A percentile compares a stretch with the other conserved stretches of the same genome.
Evolutionary conservation across 768 basidiomycete genomes (phyloP).

Genomic region (Mycena galericulata): DNA sequence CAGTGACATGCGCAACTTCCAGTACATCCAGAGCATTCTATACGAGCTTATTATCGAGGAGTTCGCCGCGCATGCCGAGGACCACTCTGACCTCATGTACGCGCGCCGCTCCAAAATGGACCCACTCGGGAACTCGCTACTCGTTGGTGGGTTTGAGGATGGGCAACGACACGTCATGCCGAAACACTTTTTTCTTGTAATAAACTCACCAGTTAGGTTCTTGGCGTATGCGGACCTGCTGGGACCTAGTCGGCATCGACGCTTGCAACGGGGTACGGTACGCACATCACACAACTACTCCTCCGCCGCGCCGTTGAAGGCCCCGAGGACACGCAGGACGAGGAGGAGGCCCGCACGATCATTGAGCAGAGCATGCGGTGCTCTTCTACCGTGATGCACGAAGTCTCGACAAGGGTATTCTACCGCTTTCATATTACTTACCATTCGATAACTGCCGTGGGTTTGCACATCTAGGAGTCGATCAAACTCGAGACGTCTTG

Average conservation of each 20-base stretch:
- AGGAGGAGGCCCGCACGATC: slow-evolving; percentile 82
- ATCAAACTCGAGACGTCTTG: slow-evolving; percentile 82
- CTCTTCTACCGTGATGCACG: slow-evolving; percentile 97
- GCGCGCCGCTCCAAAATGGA: slow-evolving; percentile 87
- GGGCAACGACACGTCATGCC: slow-evolving; percentile 72
- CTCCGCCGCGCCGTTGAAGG: slow-evolving; percentile 93
- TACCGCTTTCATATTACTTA: background rate
- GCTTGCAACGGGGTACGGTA: slow-evolving; percentile 94
- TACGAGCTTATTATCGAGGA: slow-evolving; percentile 85
- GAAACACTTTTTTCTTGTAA: background rate
- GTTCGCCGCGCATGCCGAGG: slow-evolving; percentile 80
- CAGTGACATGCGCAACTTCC: slow-evolving; percentile 98
- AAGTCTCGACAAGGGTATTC: slow-evolving; percentile 86
- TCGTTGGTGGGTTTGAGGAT: slow-evolving; percentile 93
- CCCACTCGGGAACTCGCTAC: slow-evolving; percentile 94
- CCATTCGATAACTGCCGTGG: slow-evolving; percentile 73
- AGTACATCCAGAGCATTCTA: slow-evolving; percentile 86
- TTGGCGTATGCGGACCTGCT: slow-evolving; percentile 93
- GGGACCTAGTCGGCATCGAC: slow-evolving; percentile 93
- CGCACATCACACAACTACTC: slow-evolving; percentile 92
- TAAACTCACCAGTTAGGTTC: slow-evolving; percentile 69
- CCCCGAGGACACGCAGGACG: slow-evolving; percentile 76
- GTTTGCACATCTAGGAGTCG: slow-evolving; percentile 84
- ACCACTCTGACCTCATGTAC: slow-evolving; percentile 92
- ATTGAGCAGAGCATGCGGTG: slow-evolving; percentile 90